A percentile compares a stretch with the other conserved stretches of the same genome.
Conservation (phyloP, 1,139 yeast genomes). For the Ogataea hybrid region DNA sequence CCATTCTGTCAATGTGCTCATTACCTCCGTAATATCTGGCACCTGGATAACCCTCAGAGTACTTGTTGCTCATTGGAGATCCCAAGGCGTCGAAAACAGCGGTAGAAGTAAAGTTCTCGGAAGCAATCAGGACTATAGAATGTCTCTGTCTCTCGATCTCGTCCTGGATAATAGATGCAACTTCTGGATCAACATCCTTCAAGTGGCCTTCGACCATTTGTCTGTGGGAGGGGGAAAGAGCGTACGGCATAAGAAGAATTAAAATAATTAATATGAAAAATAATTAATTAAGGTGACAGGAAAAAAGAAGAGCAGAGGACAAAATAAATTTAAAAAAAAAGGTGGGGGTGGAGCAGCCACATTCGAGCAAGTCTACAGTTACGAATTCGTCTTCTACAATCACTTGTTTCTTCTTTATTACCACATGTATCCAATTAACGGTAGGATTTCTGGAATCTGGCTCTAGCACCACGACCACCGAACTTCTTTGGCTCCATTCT, state of each 20-base stretch:
- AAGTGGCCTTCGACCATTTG: conserved; percentile 67
- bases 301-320: background rate
- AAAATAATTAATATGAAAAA: conserved; percentile 5
- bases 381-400: background rate
- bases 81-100: conserved; percentile 97
- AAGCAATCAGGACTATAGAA: conserved; percentile 91
- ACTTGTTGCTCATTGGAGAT: conserved; percentile 92
- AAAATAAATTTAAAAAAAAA: background rate
- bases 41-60: conserved; percentile 87
- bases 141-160: conserved; percentile 94
- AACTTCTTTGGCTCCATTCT: conserved; percentile 99
- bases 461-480: conserved; percentile 99
- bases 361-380: too few relatives aligned
- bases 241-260: conserved; percentile 5
- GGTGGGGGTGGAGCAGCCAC: background rate
- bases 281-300: conserved; percentile 3
- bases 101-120: conserved; percentile 95
- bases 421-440: conserved; percentile 57
- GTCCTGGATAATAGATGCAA: conserved; percentile 75
- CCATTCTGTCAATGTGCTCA: conserved; percentile 93
- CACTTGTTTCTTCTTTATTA: conserved; percentile 9
- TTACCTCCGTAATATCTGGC: conserved; percentile 90
- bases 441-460: conserved; percentile 99
- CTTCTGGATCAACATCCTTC: conserved; percentile 79
- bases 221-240: conserved; percentile 55